phyloP scores from a whole-genome alignment of 352 stramenopile genomes.

The Phytophthora kernoviae region DNA sequence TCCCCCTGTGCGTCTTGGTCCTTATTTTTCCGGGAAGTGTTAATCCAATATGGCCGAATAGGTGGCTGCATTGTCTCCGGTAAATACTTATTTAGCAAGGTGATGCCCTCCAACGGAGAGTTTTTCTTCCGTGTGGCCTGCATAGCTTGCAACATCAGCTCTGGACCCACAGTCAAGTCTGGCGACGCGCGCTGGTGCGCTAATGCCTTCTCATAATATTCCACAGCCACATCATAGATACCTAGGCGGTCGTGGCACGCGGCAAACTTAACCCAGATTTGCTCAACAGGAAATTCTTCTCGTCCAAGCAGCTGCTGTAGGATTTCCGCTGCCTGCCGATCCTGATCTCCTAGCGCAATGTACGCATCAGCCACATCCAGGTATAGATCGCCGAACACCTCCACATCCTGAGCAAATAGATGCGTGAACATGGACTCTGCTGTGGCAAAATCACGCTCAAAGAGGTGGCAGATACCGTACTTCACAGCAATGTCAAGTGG shows the following conservation, averaged over 20 bases:
- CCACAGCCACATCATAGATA: conserved; percentile 68
- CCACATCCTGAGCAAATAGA: conserved; percentile 83
- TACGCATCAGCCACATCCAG: conserved; percentile 86
- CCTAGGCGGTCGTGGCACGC: conserved; percentile 72
- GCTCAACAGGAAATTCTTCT: conserved; percentile 76
- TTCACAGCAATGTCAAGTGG: conserved; percentile 89
- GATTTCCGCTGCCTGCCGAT: conserved; percentile 71
- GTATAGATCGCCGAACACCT: conserved; percentile 85
- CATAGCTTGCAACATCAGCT: conserved; percentile 76
- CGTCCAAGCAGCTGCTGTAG: conserved; percentile 63
- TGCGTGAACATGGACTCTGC: conserved; percentile 85
- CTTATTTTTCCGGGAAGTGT: conserved; percentile 36
- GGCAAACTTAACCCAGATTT: conserved; percentile 84
- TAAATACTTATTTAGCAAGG: conserved; percentile 60
- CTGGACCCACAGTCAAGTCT: conserved; percentile 56
- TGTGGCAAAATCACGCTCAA: conserved; percentile 72
- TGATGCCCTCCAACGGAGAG: conserved; percentile 56
- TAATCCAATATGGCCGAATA: conserved; percentile 87
- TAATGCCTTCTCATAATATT: conserved; percentile 83
- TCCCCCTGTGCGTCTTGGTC: conserved; percentile 25
- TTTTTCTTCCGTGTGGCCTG: conserved; percentile 58
- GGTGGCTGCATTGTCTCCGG: conserved; percentile 70
- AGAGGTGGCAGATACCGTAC: conserved; percentile 86
- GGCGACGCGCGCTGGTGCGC: conserved; percentile 52
- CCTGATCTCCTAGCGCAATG: conserved; percentile 69